These are phyloP conservation scores for Sporisorium iseilematis-ciliati DNA, from an alignment of 1,284 basidiomycete genomes.

Conservation along the genomic window DNA sequence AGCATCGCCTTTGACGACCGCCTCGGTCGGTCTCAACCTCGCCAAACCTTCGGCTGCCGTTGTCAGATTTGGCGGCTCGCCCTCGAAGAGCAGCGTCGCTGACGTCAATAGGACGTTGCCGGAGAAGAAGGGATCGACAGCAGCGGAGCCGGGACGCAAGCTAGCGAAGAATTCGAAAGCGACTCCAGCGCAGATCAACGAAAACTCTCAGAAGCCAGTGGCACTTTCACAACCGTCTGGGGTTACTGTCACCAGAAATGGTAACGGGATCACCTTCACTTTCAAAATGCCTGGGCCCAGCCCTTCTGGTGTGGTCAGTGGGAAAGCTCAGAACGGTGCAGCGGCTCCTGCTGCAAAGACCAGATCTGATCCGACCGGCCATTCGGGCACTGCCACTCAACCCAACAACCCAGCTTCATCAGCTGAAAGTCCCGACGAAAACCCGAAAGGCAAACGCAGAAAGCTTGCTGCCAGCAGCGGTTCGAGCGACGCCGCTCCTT, in stretches of 20 bases:
- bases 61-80: not conserved
- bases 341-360: no score
- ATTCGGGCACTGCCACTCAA: no score
- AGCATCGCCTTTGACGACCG: not conserved
- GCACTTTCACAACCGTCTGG: no score
- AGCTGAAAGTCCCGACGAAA: no score
- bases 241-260: not conserved
- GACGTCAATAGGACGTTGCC: not conserved
- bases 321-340: no score
- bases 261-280: not conserved
- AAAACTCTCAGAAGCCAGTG: not conserved
- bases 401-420: no score
- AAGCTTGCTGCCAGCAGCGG: not conserved
- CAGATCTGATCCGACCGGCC: no score
- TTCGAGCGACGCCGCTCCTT: not conserved
- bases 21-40: constrained; percentile 22
- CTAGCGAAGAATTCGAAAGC: not conserved
- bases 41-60: not conserved
- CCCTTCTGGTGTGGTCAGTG: not conserved
- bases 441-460: not conserved
- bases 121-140: not conserved
- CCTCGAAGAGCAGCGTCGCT: not conserved
- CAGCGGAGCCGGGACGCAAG: not conserved
- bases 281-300: not conserved
- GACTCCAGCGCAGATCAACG: not conserved